Conservation (phyloP, 2,329 filamentous ascomycete species). For the Apiospora rasikravindrae region DNA sequence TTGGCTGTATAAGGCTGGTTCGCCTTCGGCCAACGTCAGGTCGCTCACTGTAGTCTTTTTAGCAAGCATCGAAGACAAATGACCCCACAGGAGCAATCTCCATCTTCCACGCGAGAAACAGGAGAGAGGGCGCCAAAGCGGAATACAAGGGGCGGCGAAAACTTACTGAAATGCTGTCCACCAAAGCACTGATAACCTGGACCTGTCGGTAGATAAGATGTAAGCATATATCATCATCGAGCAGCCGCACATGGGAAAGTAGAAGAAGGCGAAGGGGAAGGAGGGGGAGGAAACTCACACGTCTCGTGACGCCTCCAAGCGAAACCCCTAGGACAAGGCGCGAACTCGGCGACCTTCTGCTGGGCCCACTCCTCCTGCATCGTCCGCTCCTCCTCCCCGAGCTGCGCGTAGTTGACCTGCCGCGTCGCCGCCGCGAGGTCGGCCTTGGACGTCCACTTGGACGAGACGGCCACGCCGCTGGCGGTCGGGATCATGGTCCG, state of each 20-base stretch:
- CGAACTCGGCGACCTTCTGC: slow-evolving; percentile 25
- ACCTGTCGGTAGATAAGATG: background rate
- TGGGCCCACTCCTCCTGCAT: slow-evolving; percentile 27
- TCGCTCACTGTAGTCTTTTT: slow-evolving; percentile 26
- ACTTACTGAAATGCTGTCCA: background rate
- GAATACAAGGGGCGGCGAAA: background rate
- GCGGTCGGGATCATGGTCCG: slow-evolving; percentile 20
- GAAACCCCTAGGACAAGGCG: slow-evolving; percentile 26
- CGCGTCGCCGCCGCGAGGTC: slow-evolving; percentile 24
- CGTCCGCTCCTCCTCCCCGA: slow-evolving; percentile 18
- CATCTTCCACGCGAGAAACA: background rate
- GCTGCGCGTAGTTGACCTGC: slow-evolving; percentile 25
- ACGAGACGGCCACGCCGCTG: slow-evolving; percentile 11
- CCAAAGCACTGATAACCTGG: background rate
- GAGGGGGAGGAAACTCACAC: background rate
- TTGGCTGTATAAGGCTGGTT: too few relatives aligned
- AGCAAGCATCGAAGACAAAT: background rate
- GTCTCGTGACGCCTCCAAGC: slow-evolving; percentile 21
- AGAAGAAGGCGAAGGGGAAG: too few relatives aligned
- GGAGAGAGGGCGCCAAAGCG: background rate
- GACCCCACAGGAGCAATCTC: background rate
- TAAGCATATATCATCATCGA: background rate
- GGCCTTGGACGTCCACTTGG: slow-evolving; percentile 22
- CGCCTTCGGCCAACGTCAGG: slow-evolving; percentile 23
- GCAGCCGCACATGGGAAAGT: background rate